Base-by-base conservation (phyloP, 2,329 filamentous ascomycete species). In the Pestalotiopsis sp. region DNA sequence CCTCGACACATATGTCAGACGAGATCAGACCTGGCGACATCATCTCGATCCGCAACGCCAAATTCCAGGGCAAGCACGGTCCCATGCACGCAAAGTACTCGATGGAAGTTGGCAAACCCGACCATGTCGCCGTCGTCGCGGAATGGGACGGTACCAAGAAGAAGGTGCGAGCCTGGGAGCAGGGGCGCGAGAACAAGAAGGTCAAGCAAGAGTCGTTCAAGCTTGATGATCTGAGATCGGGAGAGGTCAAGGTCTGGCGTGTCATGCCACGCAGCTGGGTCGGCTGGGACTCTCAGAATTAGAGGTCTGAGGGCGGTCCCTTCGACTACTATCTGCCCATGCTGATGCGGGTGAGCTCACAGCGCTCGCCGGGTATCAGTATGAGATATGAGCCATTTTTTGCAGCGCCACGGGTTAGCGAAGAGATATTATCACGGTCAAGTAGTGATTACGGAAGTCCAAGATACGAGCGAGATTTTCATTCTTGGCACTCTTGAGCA, bases 71-170 rank as follows among this genome's bases (percentile, higher is more conserved):
- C 69, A 97, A 98, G 80, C 93, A 95, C 74, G 96, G 96, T 1
- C 88, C 94, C 4, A 95, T 99, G 92, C 95, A 98, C 78, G 92
- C 93, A 72, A 98, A 98, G 80, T 99, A 99, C 80, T 91, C 87
- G 63, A 84, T 90, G 65, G 96, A 99, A 74, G 93, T 98, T 1
- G 95, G 94, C 72, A 96, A 93, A 78, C 89, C 89, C 3, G 93
- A 95, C 71, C 96, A 99, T 76, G 95, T 98, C 0, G 96, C 89
- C 2, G 84, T 99, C 2, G 95, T 99, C 3, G 89, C 94, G 11
- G 96, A 99, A 79, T 99, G 96, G 96, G 96, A 99, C 79, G 96
- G 96, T 3, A 97, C 94, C 55, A 97, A 98, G 88, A 97, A 97
- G 87, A 98, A 98, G 86, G 92, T 99, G 31, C 85, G 95, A 36